Conservation (phyloP, 495 filamentous ascomycete species). For the Pyrenula aspistea region DNA sequence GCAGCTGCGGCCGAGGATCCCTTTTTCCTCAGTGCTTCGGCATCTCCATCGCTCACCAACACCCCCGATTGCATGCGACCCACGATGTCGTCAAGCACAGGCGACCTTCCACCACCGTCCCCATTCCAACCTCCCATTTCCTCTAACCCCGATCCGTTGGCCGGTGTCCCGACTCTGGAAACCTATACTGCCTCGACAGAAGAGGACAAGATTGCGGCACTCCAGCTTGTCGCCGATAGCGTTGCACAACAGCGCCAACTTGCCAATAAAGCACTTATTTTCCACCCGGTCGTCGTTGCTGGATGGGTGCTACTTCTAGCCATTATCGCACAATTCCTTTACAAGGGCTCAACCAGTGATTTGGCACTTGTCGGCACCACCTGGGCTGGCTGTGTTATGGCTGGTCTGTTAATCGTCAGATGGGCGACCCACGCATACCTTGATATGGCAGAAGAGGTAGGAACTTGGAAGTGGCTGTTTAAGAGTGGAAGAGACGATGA, state of each 20-base stretch:
- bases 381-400: slow-evolving; percentile 31
- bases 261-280: slow-evolving; percentile 38
- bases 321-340: slow-evolving; percentile 19
- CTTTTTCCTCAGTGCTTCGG: slow-evolving; percentile 9
- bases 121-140: slow-evolving; percentile 1
- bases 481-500: slow-evolving; percentile 6
- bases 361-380: slow-evolving; percentile 12
- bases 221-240: slow-evolving; percentile 42
- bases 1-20: slow-evolving; percentile 8
- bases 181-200: slow-evolving; percentile 12
- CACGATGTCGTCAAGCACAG: slow-evolving; percentile 8
- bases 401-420: slow-evolving; percentile 7
- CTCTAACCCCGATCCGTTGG: not conserved
- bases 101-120: slow-evolving; percentile 6
- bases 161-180: slow-evolving; percentile 2
- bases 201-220: slow-evolving; percentile 26
- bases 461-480: slow-evolving; percentile 30
- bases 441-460: slow-evolving; percentile 39
- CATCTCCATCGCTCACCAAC: slow-evolving; percentile 11
- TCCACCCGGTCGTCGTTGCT: slow-evolving; percentile 33
- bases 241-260: slow-evolving; percentile 52
- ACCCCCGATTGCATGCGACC: slow-evolving; percentile 11
- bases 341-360: slow-evolving; percentile 17
- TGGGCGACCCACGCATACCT: slow-evolving; percentile 15
- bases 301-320: slow-evolving; percentile 22